These are phyloP conservation scores for Lachnellula hyalina DNA, from an alignment of 2,329 filamentous ascomycete genomes.

Conservation along the genomic window DNA sequence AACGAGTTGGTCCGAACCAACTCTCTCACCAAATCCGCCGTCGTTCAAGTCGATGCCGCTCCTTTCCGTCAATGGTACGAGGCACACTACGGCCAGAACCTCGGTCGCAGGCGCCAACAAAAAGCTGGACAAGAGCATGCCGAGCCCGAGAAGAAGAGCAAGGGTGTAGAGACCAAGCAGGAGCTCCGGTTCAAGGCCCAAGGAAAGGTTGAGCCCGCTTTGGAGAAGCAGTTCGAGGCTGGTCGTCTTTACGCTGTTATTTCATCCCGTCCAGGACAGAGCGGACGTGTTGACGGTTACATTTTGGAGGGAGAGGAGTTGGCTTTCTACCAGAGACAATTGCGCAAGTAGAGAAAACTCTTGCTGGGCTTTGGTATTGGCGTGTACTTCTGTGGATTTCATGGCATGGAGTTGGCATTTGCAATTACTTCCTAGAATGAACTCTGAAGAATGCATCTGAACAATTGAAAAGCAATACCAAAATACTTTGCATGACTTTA, in stretches of 20 bases:
- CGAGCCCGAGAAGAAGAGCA: conserved; percentile 76
- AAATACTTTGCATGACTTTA: conserved; percentile 6
- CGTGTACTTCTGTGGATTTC: conserved; percentile 30
- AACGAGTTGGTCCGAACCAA: conserved; percentile 99
- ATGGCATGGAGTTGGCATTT: conserved; percentile 29
- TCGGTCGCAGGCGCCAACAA: conserved; percentile 89
- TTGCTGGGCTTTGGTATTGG: conserved; percentile 23
- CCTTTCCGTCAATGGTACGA: conserved; percentile 99
- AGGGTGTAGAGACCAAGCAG: conserved; percentile 95
- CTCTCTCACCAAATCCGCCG: conserved; percentile 98
- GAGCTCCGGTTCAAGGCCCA: conserved; percentile 71
- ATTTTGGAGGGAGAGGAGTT: conserved; percentile 99
- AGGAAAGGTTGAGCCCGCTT: conserved; percentile 87
- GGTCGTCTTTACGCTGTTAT: conserved; percentile 94
- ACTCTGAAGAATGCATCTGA: conserved; percentile 20
- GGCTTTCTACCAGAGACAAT: conserved; percentile 99
- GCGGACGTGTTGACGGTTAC: conserved; percentile 94
- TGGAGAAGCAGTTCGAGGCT: conserved; percentile 99
- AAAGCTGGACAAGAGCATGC: conserved; percentile 48
- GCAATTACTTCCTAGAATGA: conserved; percentile 19
- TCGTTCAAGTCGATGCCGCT: conserved; percentile 97
- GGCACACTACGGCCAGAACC: conserved; percentile 90
- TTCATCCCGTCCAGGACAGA: conserved; percentile 91
- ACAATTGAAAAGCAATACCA: conserved; percentile 28
- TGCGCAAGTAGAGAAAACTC: conserved; percentile 77